These are phyloP conservation scores for Pseudozyma tsukubaensis DNA, from an alignment of 1,284 basidiomycete genomes.

Conservation along the genomic window DNA sequence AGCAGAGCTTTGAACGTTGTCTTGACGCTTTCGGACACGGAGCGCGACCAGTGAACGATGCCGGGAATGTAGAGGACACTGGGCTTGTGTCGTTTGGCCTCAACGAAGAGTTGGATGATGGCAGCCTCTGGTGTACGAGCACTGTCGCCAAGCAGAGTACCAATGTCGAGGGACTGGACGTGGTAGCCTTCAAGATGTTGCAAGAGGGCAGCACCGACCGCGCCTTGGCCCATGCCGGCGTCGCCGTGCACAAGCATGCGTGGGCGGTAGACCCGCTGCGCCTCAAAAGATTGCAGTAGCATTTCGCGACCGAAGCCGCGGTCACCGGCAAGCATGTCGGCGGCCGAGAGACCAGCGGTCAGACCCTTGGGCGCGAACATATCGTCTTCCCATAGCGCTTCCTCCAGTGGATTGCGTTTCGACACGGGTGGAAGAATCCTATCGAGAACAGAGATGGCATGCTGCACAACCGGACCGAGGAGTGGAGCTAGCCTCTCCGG, in stretches of 20 bases:
- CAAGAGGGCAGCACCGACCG: conserved; percentile 87
- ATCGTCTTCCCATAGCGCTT: conserved; percentile 80
- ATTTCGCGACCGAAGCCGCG: conserved; percentile 65
- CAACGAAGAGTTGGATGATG: conserved; percentile 94
- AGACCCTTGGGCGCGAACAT: conserved; percentile 74
- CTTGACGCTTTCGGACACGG: conserved; percentile 84
- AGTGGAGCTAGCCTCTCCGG: conserved; percentile 87
- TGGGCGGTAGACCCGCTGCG: conserved; percentile 88
- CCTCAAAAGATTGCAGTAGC: conserved; percentile 81
- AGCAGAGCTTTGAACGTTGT: conserved; percentile 89
- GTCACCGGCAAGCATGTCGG: conserved; percentile 49
- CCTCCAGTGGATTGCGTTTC: conserved; percentile 77
- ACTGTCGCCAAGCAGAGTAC: conserved; percentile 87
- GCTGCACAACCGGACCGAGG: conserved; percentile 77
- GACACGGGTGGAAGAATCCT: conserved; percentile 69
- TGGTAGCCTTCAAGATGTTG: conserved; percentile 97
- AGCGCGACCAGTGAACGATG: conserved; percentile 84
- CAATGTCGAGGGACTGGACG: conserved; percentile 91
- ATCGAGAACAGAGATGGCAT: conserved; percentile 77
- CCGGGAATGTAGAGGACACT: conserved; percentile 95
- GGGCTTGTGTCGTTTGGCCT: conserved; percentile 96
- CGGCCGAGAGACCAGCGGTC: conserved; percentile 28
- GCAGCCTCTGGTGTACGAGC: conserved; percentile 89
- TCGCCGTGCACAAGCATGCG: conserved; percentile 86
- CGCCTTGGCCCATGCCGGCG: conserved; percentile 88